These are phyloP conservation scores for Stevia rebaudiana DNA, from an alignment of 140 eudicot species.

Conservation along the genomic window DNA sequence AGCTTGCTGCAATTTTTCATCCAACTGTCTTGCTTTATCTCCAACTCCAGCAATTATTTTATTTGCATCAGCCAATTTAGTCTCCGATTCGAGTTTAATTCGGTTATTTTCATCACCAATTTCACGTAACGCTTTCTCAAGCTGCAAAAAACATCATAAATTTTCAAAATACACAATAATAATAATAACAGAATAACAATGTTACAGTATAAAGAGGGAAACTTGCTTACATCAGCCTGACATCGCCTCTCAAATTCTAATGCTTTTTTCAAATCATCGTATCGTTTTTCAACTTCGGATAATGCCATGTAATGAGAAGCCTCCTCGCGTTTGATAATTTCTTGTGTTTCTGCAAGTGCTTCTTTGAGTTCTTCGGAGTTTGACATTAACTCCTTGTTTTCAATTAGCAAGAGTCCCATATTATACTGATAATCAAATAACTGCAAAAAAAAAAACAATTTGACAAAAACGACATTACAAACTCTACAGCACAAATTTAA, in stretches of 20 bases:
- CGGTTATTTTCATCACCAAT: slow-evolving; percentile 46
- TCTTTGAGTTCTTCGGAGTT: slow-evolving; percentile 55
- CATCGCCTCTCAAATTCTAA: slow-evolving; percentile 59
- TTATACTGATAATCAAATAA: slow-evolving; percentile 82
- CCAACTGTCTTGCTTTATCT: slow-evolving; percentile 58
- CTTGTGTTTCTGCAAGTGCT: slow-evolving; percentile 54
- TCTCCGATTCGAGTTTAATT: slow-evolving; percentile 46
- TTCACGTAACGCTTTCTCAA: slow-evolving; percentile 70
- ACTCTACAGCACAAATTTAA: neutral
- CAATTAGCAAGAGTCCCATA: slow-evolving; percentile 87
- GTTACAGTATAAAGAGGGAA: neutral
- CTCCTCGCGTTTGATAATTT: slow-evolving; percentile 73
- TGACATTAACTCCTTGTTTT: slow-evolving; percentile 60
- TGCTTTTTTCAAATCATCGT: slow-evolving; percentile 61
- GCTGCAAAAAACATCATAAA: slow-evolving; percentile 42
- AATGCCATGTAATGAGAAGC: slow-evolving; percentile 69
- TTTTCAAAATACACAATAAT: neutral
- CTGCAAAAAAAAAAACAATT: slow-evolving; percentile 27
- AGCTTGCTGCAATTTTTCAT: slow-evolving; percentile 58
- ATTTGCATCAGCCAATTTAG: slow-evolving; percentile 53
- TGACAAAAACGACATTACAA: neutral
- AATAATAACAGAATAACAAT: too few species aligned
- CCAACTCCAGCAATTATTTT: slow-evolving; percentile 45
- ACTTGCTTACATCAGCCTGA: slow-evolving; percentile 49
- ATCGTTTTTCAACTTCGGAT: slow-evolving; percentile 74